Percentiles rank a stretch among this genome's conserved stretches.
phyloP scores from a whole-genome alignment of 352 stramenopile genomes.

The Globisporangium cederbergense region DNA sequence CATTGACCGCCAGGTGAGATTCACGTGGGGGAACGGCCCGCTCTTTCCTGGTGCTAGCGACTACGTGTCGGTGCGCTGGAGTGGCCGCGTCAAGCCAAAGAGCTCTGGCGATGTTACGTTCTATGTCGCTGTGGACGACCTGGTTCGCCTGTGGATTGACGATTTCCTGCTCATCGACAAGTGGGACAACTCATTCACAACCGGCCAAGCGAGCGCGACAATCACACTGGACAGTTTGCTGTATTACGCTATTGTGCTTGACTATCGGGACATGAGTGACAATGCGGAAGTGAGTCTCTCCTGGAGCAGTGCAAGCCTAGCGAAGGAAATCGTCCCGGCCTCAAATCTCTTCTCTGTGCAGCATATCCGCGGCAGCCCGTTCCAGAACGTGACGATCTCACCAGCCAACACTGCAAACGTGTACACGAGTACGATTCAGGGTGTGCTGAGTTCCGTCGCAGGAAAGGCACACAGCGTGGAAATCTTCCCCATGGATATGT shows the following conservation, averaged over 20 bases:
- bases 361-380: constrained; percentile 52
- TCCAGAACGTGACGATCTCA: constrained; percentile 36
- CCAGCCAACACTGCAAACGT: constrained; percentile 26
- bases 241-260: constrained; percentile 50
- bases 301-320: constrained; percentile 33
- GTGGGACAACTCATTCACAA: constrained; percentile 33
- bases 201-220: constrained; percentile 8
- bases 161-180: constrained; percentile 59
- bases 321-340: constrained; percentile 44
- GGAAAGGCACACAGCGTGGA: constrained; percentile 32
- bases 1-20: constrained; percentile 68
- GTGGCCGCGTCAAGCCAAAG: constrained; percentile 56
- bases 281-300: constrained; percentile 40
- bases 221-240: constrained; percentile 32
- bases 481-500: constrained; percentile 40
- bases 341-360: constrained; percentile 40
- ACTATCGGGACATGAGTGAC: constrained; percentile 51
- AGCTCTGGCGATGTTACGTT: constrained; percentile 36
- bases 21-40: constrained; percentile 56
- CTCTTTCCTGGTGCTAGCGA: constrained; percentile 46
- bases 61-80: constrained; percentile 67
- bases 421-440: constrained; percentile 25
- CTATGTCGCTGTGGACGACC: constrained; percentile 42
- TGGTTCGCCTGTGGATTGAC: constrained; percentile 61
- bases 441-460: constrained; percentile 26